Base-by-base conservation (phyloP, 2,329 filamentous ascomycete genomes). In the Cladophialophora carrionii region DNA sequence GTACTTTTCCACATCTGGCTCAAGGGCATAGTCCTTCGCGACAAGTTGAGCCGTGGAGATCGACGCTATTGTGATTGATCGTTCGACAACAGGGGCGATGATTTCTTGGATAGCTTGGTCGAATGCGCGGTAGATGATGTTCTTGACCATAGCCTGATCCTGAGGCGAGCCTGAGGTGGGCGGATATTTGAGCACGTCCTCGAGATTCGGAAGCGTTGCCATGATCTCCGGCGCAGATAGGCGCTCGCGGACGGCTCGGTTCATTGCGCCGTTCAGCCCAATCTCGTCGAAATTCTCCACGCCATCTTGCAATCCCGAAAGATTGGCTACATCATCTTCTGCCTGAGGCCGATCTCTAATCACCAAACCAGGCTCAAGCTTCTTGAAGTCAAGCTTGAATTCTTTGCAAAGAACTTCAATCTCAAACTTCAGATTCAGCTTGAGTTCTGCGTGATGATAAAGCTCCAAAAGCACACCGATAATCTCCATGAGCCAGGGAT, bases 401-500 rank as follows among this genome's bases (percentile, higher is more conserved):
- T 93, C 93, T 75, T 96, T 96, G 82, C 93, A 99, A 26, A 99
- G 84, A 29, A 99, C 93, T 77, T 99, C 95, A 64, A 99, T 98
- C 77, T 99, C 95, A 72, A 99, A 99, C 73, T 98, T 99, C 58
- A 96, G 88, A 71, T 98, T 98, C 43, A 99, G 85, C 76, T 98
- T 98, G 62, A 99, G 82, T 72, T 97, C 94, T 14, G 91, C 92
- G 73, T 90, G 90, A 73, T 96, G 90, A 74, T 99, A 99, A 3
- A 99, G 84, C 74, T 99, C 96, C 72, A 96, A 91, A 41, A 99
- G 84, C 7, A 98, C 82, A 69, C 91, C 87, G 62, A 99, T 87
- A 61, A 99, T 95, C 73, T 99, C 95, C 90, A 97, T 96, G 52
- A 97, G 78, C 95, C 95, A 99, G 1, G 95, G 95, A 72, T 99